A percentile compares a stretch with the other conserved stretches of the same genome.
These are phyloP conservation scores for Aspergillus fischeri DNA, from an alignment of 2,329 filamentous ascomycete species.

Conservation along the genomic window DNA sequence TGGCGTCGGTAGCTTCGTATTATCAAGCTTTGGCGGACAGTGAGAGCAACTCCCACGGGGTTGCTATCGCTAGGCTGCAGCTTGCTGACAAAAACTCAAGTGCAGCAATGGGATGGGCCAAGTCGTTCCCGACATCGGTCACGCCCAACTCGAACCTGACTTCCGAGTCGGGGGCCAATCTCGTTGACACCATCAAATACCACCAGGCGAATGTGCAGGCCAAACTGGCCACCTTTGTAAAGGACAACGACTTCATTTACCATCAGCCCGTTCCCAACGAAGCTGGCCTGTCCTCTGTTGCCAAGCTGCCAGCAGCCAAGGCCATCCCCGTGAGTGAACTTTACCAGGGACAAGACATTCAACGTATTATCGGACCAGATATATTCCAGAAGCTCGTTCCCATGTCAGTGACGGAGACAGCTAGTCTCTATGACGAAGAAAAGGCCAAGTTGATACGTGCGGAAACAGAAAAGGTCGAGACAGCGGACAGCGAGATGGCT, in stretches of 20 bases:
- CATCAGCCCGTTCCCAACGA: constrained; percentile 88
- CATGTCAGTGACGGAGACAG: constrained; percentile 91
- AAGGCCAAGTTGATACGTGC: constrained; percentile 93
- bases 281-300: constrained; percentile 72
- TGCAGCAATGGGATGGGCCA: constrained; percentile 72
- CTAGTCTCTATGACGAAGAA: constrained; percentile 95
- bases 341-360: constrained; percentile 95
- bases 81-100: constrained; percentile 73
- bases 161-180: constrained; percentile 68
- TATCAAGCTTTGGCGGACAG: constrained; percentile 90
- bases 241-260: constrained; percentile 98
- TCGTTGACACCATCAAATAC: constrained; percentile 79
- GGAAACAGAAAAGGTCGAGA: constrained; percentile 88
- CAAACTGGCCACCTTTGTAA: constrained; percentile 69
- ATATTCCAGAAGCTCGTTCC: constrained; percentile 96
- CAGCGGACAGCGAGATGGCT: constrained; percentile 91
- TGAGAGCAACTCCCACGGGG: constrained; percentile 80
- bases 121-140: constrained; percentile 73
- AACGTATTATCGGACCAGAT: constrained; percentile 92
- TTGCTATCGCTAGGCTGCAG: constrained; percentile 77
- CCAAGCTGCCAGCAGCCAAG: constrained; percentile 91
- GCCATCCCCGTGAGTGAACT: constrained; percentile 95
- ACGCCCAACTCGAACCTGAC: constrained; percentile 78
- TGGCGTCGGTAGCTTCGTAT: constrained; percentile 84
- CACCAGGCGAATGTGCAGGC: constrained; percentile 78